These are phyloP conservation scores for Phytophthora pinifolia DNA, from an alignment of 352 stramenopile species.

Conservation along the genomic window DNA sequence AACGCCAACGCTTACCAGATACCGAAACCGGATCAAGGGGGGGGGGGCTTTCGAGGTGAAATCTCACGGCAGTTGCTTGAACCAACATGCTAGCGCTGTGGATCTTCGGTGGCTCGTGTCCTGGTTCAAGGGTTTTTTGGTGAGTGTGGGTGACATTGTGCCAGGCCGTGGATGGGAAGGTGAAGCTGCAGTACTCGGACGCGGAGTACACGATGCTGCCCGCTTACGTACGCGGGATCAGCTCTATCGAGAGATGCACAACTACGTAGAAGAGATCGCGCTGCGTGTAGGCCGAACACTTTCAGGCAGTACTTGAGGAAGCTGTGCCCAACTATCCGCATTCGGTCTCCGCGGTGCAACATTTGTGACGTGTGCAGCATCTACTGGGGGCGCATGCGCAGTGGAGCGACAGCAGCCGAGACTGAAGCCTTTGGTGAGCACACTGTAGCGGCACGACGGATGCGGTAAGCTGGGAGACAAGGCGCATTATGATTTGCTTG, in stretches of 20 bases:
- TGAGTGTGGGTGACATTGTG: not conserved
- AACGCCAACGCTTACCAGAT: not conserved
- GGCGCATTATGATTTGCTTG: slow-evolving; percentile 13
- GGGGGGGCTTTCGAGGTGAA: not conserved
- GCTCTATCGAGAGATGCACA: no score
- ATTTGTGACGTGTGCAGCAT: slow-evolving; percentile 14
- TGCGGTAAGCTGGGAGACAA: slow-evolving; percentile 8
- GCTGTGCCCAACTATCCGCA: no score
- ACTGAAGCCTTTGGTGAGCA: slow-evolving; percentile 12
- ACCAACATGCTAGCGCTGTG: not conserved
- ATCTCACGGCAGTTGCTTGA: not conserved
- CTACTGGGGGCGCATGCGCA: not conserved
- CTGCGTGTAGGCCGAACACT: no score
- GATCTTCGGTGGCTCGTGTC: not conserved
- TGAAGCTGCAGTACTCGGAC: no score
- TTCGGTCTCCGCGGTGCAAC: no score
- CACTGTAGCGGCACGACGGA: slow-evolving; percentile 3
- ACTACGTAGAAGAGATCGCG: no score
- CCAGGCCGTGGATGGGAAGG: not conserved
- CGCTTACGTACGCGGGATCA: no score
- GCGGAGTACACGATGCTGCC: no score
- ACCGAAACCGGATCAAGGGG: not conserved
- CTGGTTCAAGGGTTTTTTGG: not conserved
- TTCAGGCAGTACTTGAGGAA: no score
- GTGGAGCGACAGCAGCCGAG: not conserved